A percentile compares a stretch with the other conserved stretches of the same genome.
Evolutionary conservation across 345 rosid species (phyloP).

Genomic region (Capsella bursapastoris): DNA sequence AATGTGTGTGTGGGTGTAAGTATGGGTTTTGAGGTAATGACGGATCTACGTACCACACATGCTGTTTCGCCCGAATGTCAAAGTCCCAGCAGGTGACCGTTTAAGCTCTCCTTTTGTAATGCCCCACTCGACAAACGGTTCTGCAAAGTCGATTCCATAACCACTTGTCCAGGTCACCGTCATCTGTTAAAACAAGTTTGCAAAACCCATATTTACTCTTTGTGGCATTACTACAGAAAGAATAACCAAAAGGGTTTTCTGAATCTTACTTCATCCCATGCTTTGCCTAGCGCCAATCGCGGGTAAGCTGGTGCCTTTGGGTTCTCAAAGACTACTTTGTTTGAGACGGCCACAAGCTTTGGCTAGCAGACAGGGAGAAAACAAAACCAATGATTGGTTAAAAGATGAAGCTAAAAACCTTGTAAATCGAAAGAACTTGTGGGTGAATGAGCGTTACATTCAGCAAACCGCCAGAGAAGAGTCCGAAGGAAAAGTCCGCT

Average conservation of each 20-base stretch:
- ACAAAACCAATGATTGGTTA: background rate
- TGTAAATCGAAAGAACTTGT: slow-evolving; percentile 1
- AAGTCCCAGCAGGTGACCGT: slow-evolving; percentile 66
- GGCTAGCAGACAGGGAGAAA: slow-evolving; percentile 48
- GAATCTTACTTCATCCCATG: slow-evolving; percentile 69
- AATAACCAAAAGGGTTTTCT: background rate
- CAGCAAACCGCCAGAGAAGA: slow-evolving; percentile 64
- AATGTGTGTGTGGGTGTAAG: no score
- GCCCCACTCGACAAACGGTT: slow-evolving; percentile 75
- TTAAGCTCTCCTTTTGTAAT: slow-evolving; percentile 47
- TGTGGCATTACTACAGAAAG: background rate
- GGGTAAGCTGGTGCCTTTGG: slow-evolving; percentile 79
- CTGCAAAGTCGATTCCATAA: slow-evolving; percentile 57
- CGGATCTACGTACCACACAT: slow-evolving; percentile 55
- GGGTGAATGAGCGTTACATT: slow-evolving; percentile 47
- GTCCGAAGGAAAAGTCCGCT: slow-evolving; percentile 70
- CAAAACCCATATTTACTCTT: slow-evolving; percentile 6
- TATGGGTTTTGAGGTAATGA: no score
- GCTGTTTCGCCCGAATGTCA: slow-evolving; percentile 54
- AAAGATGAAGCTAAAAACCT: background rate
- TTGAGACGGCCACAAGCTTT: slow-evolving; percentile 68
- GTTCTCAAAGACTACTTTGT: slow-evolving; percentile 56
- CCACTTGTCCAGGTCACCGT: slow-evolving; percentile 87
- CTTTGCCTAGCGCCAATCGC: slow-evolving; percentile 70
- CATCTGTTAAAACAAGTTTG: slow-evolving; percentile 50